Percentiles rank a stretch among this genome's conserved stretches.
These are phyloP conservation scores for Ceratopteris richardii DNA, from an alignment of 75 land plant genomes.

Conservation along the genomic window DNA sequence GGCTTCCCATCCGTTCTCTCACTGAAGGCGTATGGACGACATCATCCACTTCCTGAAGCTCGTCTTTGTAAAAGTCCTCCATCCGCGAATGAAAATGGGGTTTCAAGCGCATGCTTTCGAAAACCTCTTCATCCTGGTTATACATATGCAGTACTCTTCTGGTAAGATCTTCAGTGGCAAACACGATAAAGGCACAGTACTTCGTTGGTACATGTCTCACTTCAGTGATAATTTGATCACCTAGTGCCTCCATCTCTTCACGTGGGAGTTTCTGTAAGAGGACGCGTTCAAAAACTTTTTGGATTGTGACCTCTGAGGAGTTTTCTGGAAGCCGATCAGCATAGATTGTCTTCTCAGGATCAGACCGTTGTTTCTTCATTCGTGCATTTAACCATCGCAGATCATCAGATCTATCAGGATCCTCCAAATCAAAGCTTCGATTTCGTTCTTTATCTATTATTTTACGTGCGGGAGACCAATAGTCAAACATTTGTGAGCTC, in stretches of 20 bases:
- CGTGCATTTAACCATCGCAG: background rate
- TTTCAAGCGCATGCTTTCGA: slow-evolving; percentile 24
- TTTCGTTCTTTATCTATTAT: background rate
- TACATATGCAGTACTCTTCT: slow-evolving; percentile 22
- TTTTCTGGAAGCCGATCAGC: slow-evolving; percentile 22
- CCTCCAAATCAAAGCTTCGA: background rate
- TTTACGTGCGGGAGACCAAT: background rate
- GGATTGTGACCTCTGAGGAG: slow-evolving; percentile 18
- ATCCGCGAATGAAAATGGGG: slow-evolving; percentile 29
- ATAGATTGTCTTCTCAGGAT: slow-evolving; percentile 30
- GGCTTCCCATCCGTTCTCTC: background rate
- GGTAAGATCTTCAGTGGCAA: slow-evolving; percentile 27
- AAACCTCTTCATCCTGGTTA: slow-evolving; percentile 25
- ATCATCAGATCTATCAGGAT: slow-evolving; percentile 6
- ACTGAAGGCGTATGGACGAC: background rate
- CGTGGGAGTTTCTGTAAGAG: slow-evolving; percentile 14
- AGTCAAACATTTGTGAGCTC: background rate
- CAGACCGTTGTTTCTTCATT: slow-evolving; percentile 9
- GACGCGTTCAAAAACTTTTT: slow-evolving; percentile 22
- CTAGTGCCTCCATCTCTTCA: slow-evolving; percentile 1
- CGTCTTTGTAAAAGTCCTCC: slow-evolving; percentile 15
- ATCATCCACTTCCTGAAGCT: background rate
- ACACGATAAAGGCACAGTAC: slow-evolving; percentile 31
- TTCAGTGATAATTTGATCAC: slow-evolving; percentile 20
- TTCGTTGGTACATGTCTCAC: slow-evolving; percentile 15